Conservation (phyloP, 345 rosid genomes). For the Citrus australasica region DNA sequence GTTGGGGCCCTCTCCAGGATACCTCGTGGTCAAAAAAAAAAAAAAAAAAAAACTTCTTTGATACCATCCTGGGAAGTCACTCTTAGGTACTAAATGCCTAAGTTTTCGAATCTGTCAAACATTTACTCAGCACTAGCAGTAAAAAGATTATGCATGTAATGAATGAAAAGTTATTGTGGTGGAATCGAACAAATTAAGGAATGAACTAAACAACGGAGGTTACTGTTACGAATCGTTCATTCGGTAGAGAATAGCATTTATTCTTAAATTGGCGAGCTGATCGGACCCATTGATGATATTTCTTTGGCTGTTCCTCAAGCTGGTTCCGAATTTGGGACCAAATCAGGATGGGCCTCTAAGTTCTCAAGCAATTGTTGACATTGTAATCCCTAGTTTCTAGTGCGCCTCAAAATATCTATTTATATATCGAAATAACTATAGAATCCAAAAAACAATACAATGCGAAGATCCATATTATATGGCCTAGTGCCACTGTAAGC, state of each 20-base stretch:
- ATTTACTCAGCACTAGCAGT: no score
- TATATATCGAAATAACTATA: background rate
- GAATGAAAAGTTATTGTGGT: no score
- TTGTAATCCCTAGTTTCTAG: background rate
- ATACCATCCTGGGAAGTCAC: no score
- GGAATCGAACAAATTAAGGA: background rate
- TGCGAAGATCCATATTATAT: background rate
- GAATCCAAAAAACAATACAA: background rate
- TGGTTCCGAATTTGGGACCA: conserved; percentile 17
- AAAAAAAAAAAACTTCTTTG: no score
- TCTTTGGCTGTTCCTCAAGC: background rate
- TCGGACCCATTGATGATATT: conserved; percentile 15
- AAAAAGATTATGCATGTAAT: no score
- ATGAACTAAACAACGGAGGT: background rate
- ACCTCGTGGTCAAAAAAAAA: no score
- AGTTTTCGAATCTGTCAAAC: no score
- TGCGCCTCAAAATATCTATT: background rate
- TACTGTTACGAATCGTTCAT: background rate
- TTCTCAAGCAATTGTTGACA: background rate
- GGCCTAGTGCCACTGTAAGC: background rate
- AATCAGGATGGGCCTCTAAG: conserved; percentile 16
- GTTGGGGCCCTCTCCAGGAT: no score
- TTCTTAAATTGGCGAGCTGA: background rate
- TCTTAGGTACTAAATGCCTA: no score
- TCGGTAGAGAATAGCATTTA: conserved; percentile 1